Conservation (phyloP, 768 basidiomycete species). For the Boletus sensibilis region DNA sequence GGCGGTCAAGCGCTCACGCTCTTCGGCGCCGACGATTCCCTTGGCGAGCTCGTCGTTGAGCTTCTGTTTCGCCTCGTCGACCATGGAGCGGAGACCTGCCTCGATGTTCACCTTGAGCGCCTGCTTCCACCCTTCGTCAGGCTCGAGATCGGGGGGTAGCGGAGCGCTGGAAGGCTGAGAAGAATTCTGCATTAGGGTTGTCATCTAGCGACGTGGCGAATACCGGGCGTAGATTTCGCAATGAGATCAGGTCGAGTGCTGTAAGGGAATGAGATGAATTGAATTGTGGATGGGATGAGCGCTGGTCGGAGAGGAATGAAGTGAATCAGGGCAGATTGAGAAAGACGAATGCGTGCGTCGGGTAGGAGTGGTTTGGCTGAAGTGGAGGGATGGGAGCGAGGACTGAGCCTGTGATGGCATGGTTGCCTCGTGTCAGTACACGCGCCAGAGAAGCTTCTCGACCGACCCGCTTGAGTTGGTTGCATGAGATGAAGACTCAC, state of each 20-base stretch:
- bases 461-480: not conserved
- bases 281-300: not conserved
- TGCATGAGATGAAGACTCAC: conserved; percentile 14
- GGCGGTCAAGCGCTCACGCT: conserved; percentile 37
- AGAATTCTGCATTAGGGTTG: conserved; percentile 22
- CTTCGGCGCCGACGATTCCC: conserved; percentile 32
- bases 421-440: conserved; percentile 57
- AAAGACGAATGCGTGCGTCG: conserved; percentile 18
- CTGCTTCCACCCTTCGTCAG: conserved; percentile 56
- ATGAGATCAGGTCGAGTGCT: not conserved
- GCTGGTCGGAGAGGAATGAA: conserved; percentile 4
- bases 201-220: conserved; percentile 19
- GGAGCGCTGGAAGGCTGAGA: conserved; percentile 10
- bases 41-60: conserved; percentile 50
- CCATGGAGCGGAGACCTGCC: conserved; percentile 37
- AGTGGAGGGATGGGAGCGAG: conserved; percentile 22
- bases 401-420: conserved; percentile 38
- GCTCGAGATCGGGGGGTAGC: conserved; percentile 39
- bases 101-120: conserved; percentile 51
- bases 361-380: conserved; percentile 8
- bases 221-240: conserved; percentile 4
- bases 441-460: conserved; percentile 39
- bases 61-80: conserved; percentile 65
- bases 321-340: conserved; percentile 9
- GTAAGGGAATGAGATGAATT: not conserved